phyloP scores from a whole-genome alignment of 2,329 filamentous ascomycete genomes.

The Macroventuria anomochaeta region DNA sequence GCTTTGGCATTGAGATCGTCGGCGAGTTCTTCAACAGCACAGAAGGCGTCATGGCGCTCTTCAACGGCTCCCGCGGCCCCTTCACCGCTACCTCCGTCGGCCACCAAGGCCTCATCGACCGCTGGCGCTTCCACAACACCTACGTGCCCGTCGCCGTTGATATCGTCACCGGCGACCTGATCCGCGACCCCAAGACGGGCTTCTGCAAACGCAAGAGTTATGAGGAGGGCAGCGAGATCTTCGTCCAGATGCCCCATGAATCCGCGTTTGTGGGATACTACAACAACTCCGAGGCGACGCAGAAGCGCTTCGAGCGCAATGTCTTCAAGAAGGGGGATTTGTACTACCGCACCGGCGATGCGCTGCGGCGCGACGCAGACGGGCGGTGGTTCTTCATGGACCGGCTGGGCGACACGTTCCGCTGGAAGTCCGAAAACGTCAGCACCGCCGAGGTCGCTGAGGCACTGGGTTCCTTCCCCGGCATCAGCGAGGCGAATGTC shows the following conservation, averaged over 20 bases:
- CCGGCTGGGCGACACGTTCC: conserved; percentile 57
- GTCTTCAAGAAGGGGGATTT: conserved; percentile 57
- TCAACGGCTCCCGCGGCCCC: conserved; percentile 66
- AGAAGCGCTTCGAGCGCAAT: conserved; percentile 59
- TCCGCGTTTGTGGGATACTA: conserved; percentile 73
- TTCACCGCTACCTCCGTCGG: conserved; percentile 71
- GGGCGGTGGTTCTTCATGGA: conserved; percentile 59
- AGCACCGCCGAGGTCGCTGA: conserved; percentile 57
- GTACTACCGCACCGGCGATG: conserved; percentile 58
- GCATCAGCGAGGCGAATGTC: conserved; percentile 56
- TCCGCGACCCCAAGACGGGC: conserved; percentile 70
- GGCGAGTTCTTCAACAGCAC: conserved; percentile 80
- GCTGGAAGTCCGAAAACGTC: conserved; percentile 60
- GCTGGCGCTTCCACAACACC: conserved; percentile 59
- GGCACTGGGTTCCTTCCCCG: conserved; percentile 53
- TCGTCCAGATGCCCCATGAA: conserved; percentile 67
- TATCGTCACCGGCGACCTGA: conserved; percentile 69
- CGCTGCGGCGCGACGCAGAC: conserved; percentile 52
- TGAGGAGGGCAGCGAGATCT: conserved; percentile 75
- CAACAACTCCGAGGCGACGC: conserved; percentile 69
- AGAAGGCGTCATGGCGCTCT: conserved; percentile 70
- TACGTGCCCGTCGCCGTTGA: conserved; percentile 74
- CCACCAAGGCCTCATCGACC: conserved; percentile 70
- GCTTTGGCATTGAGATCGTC: conserved; percentile 68
- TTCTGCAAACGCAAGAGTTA: conserved; percentile 69